A percentile compares a stretch with the other conserved stretches of the same genome.
These are phyloP conservation scores for Pugionium dolabratum DNA, from an alignment of 345 rosid genomes.

Conservation along the genomic window DNA sequence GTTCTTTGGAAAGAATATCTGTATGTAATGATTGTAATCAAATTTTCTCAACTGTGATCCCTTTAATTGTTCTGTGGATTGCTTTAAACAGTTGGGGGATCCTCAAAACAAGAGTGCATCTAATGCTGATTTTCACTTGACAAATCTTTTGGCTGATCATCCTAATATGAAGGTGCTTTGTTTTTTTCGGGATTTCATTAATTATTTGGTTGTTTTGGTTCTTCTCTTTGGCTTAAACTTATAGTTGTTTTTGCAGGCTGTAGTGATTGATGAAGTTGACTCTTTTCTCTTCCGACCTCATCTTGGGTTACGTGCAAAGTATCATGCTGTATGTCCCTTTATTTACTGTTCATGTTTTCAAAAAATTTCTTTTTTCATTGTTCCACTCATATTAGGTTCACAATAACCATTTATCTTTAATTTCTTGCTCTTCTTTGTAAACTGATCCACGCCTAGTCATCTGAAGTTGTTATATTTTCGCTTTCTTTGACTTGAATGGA, in stretches of 20 bases:
- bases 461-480: constrained; percentile 5
- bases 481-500: neutral
- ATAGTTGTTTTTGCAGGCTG: constrained; percentile 55
- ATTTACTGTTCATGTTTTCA: neutral
- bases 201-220: constrained; percentile 9
- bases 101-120: constrained; percentile 96
- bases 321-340: constrained; percentile 73
- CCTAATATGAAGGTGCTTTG: constrained; percentile 88
- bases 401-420: neutral
- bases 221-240: constrained; percentile 21
- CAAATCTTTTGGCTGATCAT: constrained; percentile 89
- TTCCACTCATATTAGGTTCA: neutral
- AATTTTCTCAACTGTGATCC: constrained; percentile 3
- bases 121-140: constrained; percentile 85
- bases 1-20: constrained; percentile 4
- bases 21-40: neutral
- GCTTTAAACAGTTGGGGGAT: constrained; percentile 77
- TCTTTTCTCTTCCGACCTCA: constrained; percentile 88
- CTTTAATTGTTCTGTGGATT: constrained; percentile 29
- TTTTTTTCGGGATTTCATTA: neutral
- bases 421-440: constrained; percentile 8
- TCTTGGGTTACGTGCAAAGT: constrained; percentile 77
- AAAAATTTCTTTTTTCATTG: neutral
- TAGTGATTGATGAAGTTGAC: constrained; percentile 91
- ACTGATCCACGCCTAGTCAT: neutral